These are phyloP conservation scores for Sporormia fimetaria DNA, from an alignment of 495 filamentous ascomycete genomes.

Conservation along the genomic window DNA sequence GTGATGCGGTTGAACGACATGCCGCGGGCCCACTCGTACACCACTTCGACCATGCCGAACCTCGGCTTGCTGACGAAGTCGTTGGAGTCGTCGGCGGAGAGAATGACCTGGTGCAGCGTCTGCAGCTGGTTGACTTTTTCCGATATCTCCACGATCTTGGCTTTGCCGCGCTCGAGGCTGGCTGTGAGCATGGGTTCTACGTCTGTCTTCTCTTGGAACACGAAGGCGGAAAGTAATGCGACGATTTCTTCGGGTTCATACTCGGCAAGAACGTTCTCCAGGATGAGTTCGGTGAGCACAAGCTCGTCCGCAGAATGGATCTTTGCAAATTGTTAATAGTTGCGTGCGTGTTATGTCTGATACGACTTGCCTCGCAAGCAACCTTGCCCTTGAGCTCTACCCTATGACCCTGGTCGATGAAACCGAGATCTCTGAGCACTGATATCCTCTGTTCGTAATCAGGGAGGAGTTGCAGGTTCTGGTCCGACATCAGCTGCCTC, in stretches of 20 bases:
- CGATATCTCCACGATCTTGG: slow-evolving; percentile 74
- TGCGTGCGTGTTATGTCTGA: not conserved
- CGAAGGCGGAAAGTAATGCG: slow-evolving; percentile 83
- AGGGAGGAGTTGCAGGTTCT: slow-evolving; percentile 91
- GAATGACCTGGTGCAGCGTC: slow-evolving; percentile 77
- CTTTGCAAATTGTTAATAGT: slow-evolving; percentile 26
- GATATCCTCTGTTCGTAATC: slow-evolving; percentile 94
- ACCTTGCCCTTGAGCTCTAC: slow-evolving; percentile 97
- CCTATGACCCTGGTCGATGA: slow-evolving; percentile 70
- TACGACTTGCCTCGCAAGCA: slow-evolving; percentile 61
- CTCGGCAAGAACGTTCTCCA: slow-evolving; percentile 91
- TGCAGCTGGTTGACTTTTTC: slow-evolving; percentile 86
- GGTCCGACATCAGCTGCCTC: slow-evolving; percentile 80
- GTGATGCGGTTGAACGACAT: slow-evolving; percentile 99
- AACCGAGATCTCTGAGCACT: slow-evolving; percentile 79
- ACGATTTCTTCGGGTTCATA: slow-evolving; percentile 96
- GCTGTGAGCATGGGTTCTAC: slow-evolving; percentile 71
- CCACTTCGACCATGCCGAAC: slow-evolving; percentile 92
- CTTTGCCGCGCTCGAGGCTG: slow-evolving; percentile 69
- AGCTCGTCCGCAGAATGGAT: slow-evolving; percentile 96
- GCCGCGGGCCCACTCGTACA: slow-evolving; percentile 95
- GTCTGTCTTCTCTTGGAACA: slow-evolving; percentile 98
- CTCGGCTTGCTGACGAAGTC: slow-evolving; percentile 79
- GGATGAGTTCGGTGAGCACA: slow-evolving; percentile 89
- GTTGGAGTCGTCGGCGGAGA: slow-evolving; percentile 76